Percentiles rank a stretch among this genome's conserved stretches.
Conservation (phyloP, 164 flowering plant species). For the Chimonanthus praecox region DNA sequence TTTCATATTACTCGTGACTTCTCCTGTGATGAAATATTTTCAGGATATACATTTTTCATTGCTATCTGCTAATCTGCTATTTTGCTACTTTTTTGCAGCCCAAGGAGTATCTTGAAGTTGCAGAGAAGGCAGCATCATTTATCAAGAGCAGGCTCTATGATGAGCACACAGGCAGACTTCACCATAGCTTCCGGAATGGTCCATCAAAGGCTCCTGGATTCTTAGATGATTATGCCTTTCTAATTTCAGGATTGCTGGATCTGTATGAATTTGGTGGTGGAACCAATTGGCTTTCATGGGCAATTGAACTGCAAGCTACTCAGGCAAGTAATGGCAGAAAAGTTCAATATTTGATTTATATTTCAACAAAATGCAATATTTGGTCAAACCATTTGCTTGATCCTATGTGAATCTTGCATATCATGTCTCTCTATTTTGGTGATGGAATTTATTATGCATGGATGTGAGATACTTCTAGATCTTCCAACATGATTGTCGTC, state of each 20-base stretch:
- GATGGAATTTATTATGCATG: neutral
- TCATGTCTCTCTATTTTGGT: neutral
- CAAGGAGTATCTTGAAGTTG: conserved; percentile 67
- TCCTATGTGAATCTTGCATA: neutral
- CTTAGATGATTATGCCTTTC: conserved; percentile 90
- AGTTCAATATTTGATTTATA: no score
- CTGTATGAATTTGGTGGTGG: conserved; percentile 74
- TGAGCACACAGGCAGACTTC: conserved; percentile 48
- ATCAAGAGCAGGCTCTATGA: conserved; percentile 59
- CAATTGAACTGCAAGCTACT: conserved; percentile 66
- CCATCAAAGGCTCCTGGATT: conserved; percentile 95
- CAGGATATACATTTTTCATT: neutral
- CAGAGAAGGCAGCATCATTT: conserved; percentile 79
- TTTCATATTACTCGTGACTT: neutral
- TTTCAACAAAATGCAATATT: no score
- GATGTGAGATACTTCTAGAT: neutral
- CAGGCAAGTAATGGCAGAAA: conserved; percentile 46
- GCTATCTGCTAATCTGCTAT: neutral
- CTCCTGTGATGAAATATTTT: neutral
- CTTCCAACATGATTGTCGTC: neutral
- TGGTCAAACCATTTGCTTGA: neutral
- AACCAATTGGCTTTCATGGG: conserved; percentile 75
- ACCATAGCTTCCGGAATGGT: conserved; percentile 83
- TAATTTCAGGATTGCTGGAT: conserved; percentile 78
- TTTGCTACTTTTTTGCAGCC: conserved; percentile 40